These are phyloP conservation scores for Paraconiothyrium brasiliense DNA, from an alignment of 2,329 filamentous ascomycete genomes.

Conservation along the genomic window DNA sequence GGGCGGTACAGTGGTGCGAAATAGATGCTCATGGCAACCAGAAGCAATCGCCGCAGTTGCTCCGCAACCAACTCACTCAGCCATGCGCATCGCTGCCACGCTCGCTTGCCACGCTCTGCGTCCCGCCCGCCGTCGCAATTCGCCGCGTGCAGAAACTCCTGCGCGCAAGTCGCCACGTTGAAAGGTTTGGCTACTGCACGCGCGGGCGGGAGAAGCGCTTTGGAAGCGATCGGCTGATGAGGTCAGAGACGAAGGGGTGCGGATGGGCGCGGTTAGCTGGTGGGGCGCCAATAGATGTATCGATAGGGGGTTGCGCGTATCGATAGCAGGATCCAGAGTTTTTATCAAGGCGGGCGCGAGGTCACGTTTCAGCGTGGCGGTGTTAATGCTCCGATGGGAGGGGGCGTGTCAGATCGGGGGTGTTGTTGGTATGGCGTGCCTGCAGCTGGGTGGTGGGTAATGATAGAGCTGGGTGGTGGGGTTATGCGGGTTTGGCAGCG, in stretches of 20 bases:
- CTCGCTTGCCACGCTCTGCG: not conserved
- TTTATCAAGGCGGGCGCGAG: not conserved
- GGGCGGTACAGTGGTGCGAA: too few relatives aligned
- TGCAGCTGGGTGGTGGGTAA: too few relatives aligned
- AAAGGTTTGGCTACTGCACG: slow-evolving; percentile 5
- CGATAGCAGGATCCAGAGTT: not conserved
- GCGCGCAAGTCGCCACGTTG: not conserved
- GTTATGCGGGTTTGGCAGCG: too few relatives aligned
- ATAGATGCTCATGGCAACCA: too few relatives aligned
- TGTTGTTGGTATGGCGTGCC: too few relatives aligned
- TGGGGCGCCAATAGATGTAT: not conserved
- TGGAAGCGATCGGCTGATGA: not conserved
- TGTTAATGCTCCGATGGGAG: too few relatives aligned
- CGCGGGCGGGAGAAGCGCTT: slow-evolving; percentile 8
- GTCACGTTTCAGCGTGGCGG: too few relatives aligned
- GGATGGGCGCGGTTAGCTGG: slow-evolving; percentile 4
- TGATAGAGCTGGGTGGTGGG: too few relatives aligned
- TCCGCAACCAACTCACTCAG: not conserved
- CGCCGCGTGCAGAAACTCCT: not conserved
- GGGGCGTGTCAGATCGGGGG: too few relatives aligned
- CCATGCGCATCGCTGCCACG: not conserved
- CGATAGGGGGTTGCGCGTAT: not conserved
- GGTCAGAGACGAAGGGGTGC: not conserved
- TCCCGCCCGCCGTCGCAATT: not conserved
- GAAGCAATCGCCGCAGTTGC: slow-evolving; percentile 3